These are phyloP conservation scores for Vitellaria paradoxa DNA, from an alignment of 179 eudicot species.

Conservation along the genomic window DNA sequence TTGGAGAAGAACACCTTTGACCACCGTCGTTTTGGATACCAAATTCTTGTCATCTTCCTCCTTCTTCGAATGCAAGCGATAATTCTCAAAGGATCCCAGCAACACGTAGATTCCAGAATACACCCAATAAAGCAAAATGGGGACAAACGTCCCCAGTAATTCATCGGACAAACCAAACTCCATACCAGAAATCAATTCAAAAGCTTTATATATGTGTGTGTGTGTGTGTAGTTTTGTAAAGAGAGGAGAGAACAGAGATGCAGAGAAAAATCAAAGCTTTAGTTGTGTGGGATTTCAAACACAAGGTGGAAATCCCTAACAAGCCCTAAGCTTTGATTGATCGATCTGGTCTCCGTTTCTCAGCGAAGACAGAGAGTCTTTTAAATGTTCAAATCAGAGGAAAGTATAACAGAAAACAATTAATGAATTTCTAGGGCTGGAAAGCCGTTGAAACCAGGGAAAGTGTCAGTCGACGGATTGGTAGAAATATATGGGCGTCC, in stretches of 20 bases:
- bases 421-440: too few relatives aligned
- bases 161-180: constrained; percentile 57
- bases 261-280: constrained; percentile 8
- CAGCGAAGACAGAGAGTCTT: not conserved
- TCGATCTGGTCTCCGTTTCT: not conserved
- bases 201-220: not conserved
- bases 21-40: constrained; percentile 61
- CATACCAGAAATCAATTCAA: constrained; percentile 9
- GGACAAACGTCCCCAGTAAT: constrained; percentile 63
- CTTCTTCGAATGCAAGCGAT: constrained; percentile 66
- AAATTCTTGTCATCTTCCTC: constrained; percentile 87
- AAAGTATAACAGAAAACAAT: too few relatives aligned
- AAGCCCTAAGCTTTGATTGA: constrained; percentile 7
- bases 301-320: not conserved
- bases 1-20: constrained; percentile 82
- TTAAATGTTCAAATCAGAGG: not conserved
- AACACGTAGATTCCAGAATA: constrained; percentile 76
- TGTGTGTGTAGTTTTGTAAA: too few relatives aligned
- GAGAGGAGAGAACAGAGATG: too few relatives aligned
- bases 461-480: too few relatives aligned
- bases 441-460: too few relatives aligned
- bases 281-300: not conserved
- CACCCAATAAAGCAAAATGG: constrained; percentile 71
- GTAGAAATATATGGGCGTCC: too few relatives aligned
- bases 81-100: constrained; percentile 58